phyloP scores from a whole-genome alignment of 176 grass and related monocot species.

The Sorghum bicolor region Sorghum_bicolor_NCBIv3 NC_012876.2:5120001-5120500 shows the following conservation, averaged over 20 bases:
- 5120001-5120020: slow-evolving; percentile 18
- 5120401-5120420: slow-evolving; percentile 20
- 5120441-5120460: not conserved
- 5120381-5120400: not conserved
- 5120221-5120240: slow-evolving; percentile 16
- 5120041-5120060: slow-evolving; percentile 12
- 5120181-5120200: not conserved
- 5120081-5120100: slow-evolving; percentile 40
- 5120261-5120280: slow-evolving; percentile 83
- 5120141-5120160: slow-evolving; percentile 23
- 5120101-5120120: not conserved
- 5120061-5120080: slow-evolving; percentile 13
- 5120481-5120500: slow-evolving; percentile 3
- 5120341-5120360: slow-evolving; percentile 37
- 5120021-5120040: not conserved
- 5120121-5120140: slow-evolving; percentile 45
- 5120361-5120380: slow-evolving; percentile 22
- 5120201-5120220: not conserved
- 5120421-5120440: slow-evolving; percentile 37
- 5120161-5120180: not conserved
- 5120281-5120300: slow-evolving; percentile 75
- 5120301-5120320: slow-evolving; percentile 61
- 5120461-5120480: slow-evolving; percentile 7
- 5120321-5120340: slow-evolving; percentile 23
- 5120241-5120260: slow-evolving; percentile 10